Conservation (phyloP, 1,284 basidiomycete species). For the Pseudozyma tsukubaensis region DNA sequence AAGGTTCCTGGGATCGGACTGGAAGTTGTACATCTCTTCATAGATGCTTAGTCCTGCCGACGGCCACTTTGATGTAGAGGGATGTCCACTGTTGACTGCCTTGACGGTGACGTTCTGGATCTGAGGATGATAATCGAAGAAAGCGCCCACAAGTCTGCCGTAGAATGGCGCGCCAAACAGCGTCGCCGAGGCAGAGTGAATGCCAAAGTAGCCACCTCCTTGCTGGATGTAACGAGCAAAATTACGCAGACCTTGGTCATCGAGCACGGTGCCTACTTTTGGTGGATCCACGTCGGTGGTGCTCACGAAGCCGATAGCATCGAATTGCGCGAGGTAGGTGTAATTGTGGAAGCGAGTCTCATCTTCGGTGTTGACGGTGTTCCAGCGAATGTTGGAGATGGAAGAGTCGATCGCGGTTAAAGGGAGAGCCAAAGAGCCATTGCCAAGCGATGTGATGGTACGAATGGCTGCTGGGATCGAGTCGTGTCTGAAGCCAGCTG, state of each 20-base stretch:
- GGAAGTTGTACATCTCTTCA: conserved; percentile 77
- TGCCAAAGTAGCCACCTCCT: conserved; percentile 78
- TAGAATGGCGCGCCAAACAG: conserved; percentile 78
- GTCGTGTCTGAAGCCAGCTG: conserved; percentile 75
- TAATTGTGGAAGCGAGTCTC: conserved; percentile 38
- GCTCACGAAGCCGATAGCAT: conserved; percentile 76
- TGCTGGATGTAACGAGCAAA: conserved; percentile 77
- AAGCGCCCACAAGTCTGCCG: conserved; percentile 73
- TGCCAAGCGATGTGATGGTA: conserved; percentile 73
- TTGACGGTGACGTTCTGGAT: conserved; percentile 72
- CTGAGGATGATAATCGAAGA: conserved; percentile 80
- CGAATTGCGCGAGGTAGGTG: conserved; percentile 42
- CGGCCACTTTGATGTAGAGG: conserved; percentile 45
- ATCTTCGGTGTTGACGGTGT: conserved; percentile 41
- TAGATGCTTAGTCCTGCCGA: conserved; percentile 29
- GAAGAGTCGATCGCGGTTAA: conserved; percentile 34
- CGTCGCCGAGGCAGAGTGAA: conserved; percentile 79
- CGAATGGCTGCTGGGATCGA: conserved; percentile 79
- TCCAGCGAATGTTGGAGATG: conserved; percentile 37
- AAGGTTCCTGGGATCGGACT: conserved; percentile 77
- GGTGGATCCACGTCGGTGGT: conserved; percentile 74
- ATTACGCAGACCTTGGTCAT: conserved; percentile 74
- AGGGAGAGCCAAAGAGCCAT: conserved; percentile 76
- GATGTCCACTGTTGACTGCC: conserved; percentile 29
- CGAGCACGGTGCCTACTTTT: conserved; percentile 73